Evolutionary conservation across 2,329 filamentous ascomycete species (phyloP).

Genomic region (Dothidotthia symphoricarpi): DNA sequence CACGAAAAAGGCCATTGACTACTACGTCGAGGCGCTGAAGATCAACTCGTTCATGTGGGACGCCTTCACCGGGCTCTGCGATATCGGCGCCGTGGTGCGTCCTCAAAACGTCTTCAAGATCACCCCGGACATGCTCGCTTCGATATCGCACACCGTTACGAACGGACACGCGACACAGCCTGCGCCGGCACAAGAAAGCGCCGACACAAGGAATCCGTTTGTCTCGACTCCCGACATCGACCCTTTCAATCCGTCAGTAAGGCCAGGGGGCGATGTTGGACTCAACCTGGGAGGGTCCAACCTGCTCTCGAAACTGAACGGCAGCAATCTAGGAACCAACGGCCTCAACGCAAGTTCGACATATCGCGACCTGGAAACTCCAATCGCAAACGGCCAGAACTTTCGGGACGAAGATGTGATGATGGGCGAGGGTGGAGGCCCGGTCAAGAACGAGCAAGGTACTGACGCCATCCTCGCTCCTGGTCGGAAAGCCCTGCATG

Average conservation of each 20-base stretch:
- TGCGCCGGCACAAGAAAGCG: constrained; percentile 17
- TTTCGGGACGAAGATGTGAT: constrained; percentile 47
- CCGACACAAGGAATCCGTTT: constrained; percentile 30
- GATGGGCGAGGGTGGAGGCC: constrained; percentile 40
- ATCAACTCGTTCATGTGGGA: constrained; percentile 98
- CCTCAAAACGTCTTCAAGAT: constrained; percentile 84
- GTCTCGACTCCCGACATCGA: constrained; percentile 43
- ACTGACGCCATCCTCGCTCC: constrained; percentile 53
- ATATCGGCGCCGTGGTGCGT: constrained; percentile 74
- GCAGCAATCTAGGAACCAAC: constrained; percentile 36
- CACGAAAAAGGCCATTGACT: constrained; percentile 77
- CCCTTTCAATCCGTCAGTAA: constrained; percentile 45
- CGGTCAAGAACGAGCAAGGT: constrained; percentile 28
- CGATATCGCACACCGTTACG: constrained; percentile 40
- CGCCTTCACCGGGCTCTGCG: constrained; percentile 84
- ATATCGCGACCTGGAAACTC: constrained; percentile 47
- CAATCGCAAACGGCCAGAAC: constrained; percentile 45
- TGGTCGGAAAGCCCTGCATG: constrained; percentile 41
- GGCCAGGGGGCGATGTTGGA: constrained; percentile 33
- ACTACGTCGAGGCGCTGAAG: constrained; percentile 85
- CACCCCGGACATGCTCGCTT: constrained; percentile 60
- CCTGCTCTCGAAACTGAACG: constrained; percentile 46
- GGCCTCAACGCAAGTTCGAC: constrained; percentile 16
- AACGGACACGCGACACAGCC: constrained; percentile 19
- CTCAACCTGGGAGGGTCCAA: constrained; percentile 40